Evolutionary conservation across 1,284 basidiomycete species (phyloP).

Genomic region (Sanghuangporus baumii): DNA sequence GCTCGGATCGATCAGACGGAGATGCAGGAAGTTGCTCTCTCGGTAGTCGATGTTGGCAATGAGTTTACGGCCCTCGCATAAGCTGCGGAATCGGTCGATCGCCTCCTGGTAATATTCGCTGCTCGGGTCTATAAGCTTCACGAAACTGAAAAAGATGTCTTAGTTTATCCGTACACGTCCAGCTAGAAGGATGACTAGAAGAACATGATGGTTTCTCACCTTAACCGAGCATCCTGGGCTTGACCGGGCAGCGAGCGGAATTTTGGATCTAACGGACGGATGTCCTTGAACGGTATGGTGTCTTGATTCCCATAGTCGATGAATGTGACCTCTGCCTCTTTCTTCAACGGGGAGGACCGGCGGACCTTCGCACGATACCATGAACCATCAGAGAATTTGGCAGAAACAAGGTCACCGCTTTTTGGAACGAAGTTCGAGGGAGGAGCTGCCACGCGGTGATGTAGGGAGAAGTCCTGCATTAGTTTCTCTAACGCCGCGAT

Average conservation of each 20-base stretch:
- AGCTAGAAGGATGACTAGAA: too few relatives aligned
- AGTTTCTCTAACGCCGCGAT: slow-evolving; percentile 87
- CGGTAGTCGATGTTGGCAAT: slow-evolving; percentile 86
- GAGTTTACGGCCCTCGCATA: slow-evolving; percentile 85
- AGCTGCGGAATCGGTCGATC: slow-evolving; percentile 74
- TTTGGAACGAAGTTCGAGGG: slow-evolving; percentile 70
- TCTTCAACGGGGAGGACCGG: slow-evolving; percentile 75
- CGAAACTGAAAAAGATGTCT: slow-evolving; percentile 49
- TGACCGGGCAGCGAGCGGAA: slow-evolving; percentile 84
- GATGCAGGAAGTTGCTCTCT: slow-evolving; percentile 73
- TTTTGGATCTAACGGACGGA: slow-evolving; percentile 79
- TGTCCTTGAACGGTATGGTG: slow-evolving; percentile 66
- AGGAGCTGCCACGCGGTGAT: slow-evolving; percentile 65
- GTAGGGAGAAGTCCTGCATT: slow-evolving; percentile 88
- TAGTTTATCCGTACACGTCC: too few relatives aligned
- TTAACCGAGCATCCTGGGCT: slow-evolving; percentile 76
- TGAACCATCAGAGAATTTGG: slow-evolving; percentile 82
- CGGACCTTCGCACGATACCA: slow-evolving; percentile 95
- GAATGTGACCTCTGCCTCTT: slow-evolving; percentile 83
- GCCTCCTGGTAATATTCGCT: slow-evolving; percentile 86
- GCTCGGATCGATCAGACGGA: slow-evolving; percentile 82
- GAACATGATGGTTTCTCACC: slow-evolving; percentile 32
- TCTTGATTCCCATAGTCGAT: slow-evolving; percentile 92
- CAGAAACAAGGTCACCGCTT: slow-evolving; percentile 86
- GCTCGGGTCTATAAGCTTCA: slow-evolving; percentile 72